Evolutionary conservation across 495 filamentous ascomycete genomes (phyloP), one percentile per base, ranked within the genome.

Genomic region (Daldinia bambusicola): DNA sequence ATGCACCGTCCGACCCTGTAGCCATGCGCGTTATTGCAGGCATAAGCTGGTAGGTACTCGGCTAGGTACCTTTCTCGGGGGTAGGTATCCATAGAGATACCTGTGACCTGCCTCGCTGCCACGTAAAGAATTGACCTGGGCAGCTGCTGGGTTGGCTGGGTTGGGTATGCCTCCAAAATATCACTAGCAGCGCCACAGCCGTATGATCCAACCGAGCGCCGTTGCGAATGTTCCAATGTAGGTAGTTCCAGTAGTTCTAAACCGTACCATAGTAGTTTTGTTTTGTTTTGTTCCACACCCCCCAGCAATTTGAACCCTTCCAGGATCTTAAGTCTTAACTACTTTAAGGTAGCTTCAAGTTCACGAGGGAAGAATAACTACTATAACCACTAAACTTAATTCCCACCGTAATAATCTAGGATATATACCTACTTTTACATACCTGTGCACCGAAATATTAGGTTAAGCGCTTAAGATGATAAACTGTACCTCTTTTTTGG

Each of bases 31-130:
- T 59, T 56, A 65, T 65, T 62, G 43, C 69, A 61, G 62, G 68
- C 69, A 67, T 62, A 63, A 67, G 53, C 22, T 63, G 58, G 43
- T 60, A 67, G 58, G 43, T 60, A 67, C 59, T 52, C n/a, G 63
- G 63, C 59, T 59, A 58, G 57, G 3, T 26, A 26, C 26, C 26
- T 26, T 26, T 26, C 26, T 26, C 1, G 26, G 26, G 3, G 26
- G 26, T 26, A 26, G 26, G 69, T 63, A 63, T 37, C 32, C 55
- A 18, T 61, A 12, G 38, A 50, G 55, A 38, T 38, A 51, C 58
- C 50, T 48, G 26, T 26, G 26, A 26, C 26, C 26, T 26, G 26
- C 26, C 26, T 1, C 26, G 26, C 26, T 26, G 41, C 68, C 36
- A 70, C 61, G 67, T 61, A 70, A 58, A 56, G 62, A 14, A 63